Evolutionary conservation across 768 basidiomycete species (phyloP).

Genomic region (Candolleomyces eurysporus): DNA sequence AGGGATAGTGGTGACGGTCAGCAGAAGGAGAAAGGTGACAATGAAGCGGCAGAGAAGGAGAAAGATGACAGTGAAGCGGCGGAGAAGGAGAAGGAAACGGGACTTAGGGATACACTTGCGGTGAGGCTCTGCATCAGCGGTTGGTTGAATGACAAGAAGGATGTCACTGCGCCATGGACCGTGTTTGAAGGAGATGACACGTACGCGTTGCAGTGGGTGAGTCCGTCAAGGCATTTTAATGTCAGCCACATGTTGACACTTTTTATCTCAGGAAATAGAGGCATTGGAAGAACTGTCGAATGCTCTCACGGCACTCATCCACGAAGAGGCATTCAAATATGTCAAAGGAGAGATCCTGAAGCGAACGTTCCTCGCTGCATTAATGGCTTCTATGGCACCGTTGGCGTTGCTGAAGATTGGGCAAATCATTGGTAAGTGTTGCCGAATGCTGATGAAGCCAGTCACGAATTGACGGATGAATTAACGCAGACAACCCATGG

Average conservation of each 20-base stretch:
- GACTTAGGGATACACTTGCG: slow-evolving; percentile 39
- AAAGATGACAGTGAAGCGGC: background rate
- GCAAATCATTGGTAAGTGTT: slow-evolving; percentile 46
- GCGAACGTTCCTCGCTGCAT: slow-evolving; percentile 48
- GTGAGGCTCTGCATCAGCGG: slow-evolving; percentile 56
- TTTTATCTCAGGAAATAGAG: slow-evolving; percentile 46
- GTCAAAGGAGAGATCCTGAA: slow-evolving; percentile 47
- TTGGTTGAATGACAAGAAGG: slow-evolving; percentile 44
- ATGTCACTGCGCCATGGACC: slow-evolving; percentile 53
- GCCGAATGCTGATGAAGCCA: background rate
- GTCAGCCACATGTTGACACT: background rate
- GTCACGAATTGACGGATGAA: background rate
- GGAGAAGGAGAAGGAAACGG: slow-evolving; percentile 19
- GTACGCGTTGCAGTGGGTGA: slow-evolving; percentile 57
- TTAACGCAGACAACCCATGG: slow-evolving; percentile 53
- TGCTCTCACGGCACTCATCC: slow-evolving; percentile 43
- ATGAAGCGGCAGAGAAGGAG: background rate
- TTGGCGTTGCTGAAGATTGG: slow-evolving; percentile 50
- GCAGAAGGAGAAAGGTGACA: background rate
- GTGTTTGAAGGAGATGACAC: slow-evolving; percentile 51
- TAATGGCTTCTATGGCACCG: slow-evolving; percentile 51
- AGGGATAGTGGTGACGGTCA: background rate
- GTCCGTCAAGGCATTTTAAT: slow-evolving; percentile 8
- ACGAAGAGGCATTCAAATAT: slow-evolving; percentile 49
- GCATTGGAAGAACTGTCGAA: slow-evolving; percentile 48